These are phyloP conservation scores for Ramularia collo-cygni DNA, from an alignment of 2,329 filamentous ascomycete species.

Conservation along the genomic window DNA sequence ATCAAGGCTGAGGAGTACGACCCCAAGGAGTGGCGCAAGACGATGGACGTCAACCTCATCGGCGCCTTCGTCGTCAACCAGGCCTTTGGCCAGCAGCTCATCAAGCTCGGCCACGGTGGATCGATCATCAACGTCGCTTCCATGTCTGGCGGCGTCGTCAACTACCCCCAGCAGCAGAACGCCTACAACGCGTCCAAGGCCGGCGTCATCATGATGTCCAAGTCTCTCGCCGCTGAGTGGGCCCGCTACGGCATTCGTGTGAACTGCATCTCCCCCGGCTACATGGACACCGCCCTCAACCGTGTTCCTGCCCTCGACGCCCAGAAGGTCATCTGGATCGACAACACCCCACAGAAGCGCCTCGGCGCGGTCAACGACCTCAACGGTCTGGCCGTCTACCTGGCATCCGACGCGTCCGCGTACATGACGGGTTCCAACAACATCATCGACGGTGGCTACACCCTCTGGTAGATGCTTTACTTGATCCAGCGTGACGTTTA, in stretches of 20 bases:
- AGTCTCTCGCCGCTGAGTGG: slow-evolving; percentile 79
- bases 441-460: slow-evolving; percentile 65
- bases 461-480: slow-evolving; percentile 40
- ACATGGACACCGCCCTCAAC: slow-evolving; percentile 81
- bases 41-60: slow-evolving; percentile 76
- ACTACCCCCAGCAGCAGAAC: slow-evolving; percentile 63
- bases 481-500: not conserved
- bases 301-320: slow-evolving; percentile 69
- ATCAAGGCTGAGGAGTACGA: slow-evolving; percentile 75
- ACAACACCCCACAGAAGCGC: slow-evolving; percentile 64
- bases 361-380: slow-evolving; percentile 68
- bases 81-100: slow-evolving; percentile 51
- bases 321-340: slow-evolving; percentile 76
- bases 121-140: slow-evolving; percentile 70
- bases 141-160: slow-evolving; percentile 44
- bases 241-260: slow-evolving; percentile 73
- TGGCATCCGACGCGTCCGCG: slow-evolving; percentile 63
- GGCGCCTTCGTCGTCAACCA: slow-evolving; percentile 73
- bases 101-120: slow-evolving; percentile 62
- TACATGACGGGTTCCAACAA: slow-evolving; percentile 76
- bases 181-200: slow-evolving; percentile 84
- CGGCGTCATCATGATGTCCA: slow-evolving; percentile 69
- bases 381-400: slow-evolving; percentile 69
- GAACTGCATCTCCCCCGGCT: slow-evolving; percentile 77
- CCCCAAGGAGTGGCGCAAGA: slow-evolving; percentile 66